phyloP scores from a whole-genome alignment of 2,329 filamentous ascomycete species.

The Seiridium unicorne region DNA sequence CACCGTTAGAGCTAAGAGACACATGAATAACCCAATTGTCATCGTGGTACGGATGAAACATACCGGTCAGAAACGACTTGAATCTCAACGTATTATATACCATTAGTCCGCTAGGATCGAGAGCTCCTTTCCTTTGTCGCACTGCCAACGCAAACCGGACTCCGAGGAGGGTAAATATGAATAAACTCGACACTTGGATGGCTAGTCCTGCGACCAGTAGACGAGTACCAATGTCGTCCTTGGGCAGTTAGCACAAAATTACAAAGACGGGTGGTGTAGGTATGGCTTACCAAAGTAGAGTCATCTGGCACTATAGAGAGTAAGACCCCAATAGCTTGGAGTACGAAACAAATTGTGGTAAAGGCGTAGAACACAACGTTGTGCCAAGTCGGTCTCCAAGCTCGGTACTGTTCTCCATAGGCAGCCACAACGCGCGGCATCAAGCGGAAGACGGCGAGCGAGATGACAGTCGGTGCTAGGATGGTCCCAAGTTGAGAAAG shows the following conservation, averaged over 20 bases:
- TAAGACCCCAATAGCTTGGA: conserved; percentile 39
- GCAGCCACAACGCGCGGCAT: conserved; percentile 45
- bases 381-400: conserved; percentile 30
- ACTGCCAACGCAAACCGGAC: conserved; percentile 39
- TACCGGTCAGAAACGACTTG: conserved; percentile 44
- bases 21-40: not conserved
- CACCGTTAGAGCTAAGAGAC: conserved; percentile 15
- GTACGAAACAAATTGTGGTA: conserved; percentile 19
- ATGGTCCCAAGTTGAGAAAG: conserved; percentile 46
- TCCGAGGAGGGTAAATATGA: conserved; percentile 35
- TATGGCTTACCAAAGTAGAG: conserved; percentile 31
- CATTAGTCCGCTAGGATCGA: conserved; percentile 36
- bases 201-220: conserved; percentile 44
- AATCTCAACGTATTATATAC: conserved; percentile 43
- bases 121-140: conserved; percentile 31
- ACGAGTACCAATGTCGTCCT: conserved; percentile 27
- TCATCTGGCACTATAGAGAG: conserved; percentile 35
- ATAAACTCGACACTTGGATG: conserved; percentile 39
- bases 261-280: too few species aligned
- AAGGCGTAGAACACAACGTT: conserved; percentile 21
- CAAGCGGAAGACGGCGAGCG: conserved; percentile 40
- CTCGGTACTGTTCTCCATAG: conserved; percentile 42
- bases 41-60: conserved; percentile 11
- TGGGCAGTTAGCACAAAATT: conserved; percentile 23
- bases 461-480: conserved; percentile 45